phyloP scores from a whole-genome alignment of 2,329 filamentous ascomycete genomes.

The Colletotrichum abscissum region DNA sequence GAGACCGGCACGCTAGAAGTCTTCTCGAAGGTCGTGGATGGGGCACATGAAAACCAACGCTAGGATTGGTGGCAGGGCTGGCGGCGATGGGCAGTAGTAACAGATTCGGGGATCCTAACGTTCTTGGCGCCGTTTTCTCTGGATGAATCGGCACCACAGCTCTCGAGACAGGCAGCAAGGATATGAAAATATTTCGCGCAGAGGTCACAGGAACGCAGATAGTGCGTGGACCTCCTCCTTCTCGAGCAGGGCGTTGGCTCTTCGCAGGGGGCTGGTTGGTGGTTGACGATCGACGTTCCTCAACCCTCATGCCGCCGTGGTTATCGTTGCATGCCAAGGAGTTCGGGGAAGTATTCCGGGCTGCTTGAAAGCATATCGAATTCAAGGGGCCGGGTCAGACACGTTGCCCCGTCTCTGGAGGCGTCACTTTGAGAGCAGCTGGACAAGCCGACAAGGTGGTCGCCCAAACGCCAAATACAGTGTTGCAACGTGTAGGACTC shows the following conservation, averaged over 20 bases:
- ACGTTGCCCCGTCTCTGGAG: background rate
- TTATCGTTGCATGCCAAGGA: background rate
- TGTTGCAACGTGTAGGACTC: background rate
- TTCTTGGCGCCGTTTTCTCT: background rate
- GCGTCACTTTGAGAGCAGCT: background rate
- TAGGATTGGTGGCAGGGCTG: background rate
- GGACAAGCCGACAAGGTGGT: background rate
- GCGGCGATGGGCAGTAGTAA: background rate
- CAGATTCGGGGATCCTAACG: background rate
- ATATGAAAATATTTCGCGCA: background rate
- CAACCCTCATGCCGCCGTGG: no score
- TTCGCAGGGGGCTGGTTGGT: background rate
- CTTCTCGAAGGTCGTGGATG: slow-evolving; percentile 18
- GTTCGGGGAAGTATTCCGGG: background rate
- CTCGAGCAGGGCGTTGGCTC: background rate
- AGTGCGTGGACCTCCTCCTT: background rate
- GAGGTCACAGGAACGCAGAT: background rate
- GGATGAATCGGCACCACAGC: background rate
- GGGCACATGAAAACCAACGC: background rate
- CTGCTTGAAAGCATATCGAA: background rate
- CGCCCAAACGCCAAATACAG: background rate
- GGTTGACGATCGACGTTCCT: no score
- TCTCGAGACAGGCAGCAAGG: background rate
- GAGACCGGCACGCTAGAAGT: slow-evolving; percentile 21
- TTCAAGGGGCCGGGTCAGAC: background rate